Percentiles rank a stretch among this genome's conserved stretches.
phyloP scores from a whole-genome alignment of 1,139 yeast genomes.

The Diutina sp. region DNA sequence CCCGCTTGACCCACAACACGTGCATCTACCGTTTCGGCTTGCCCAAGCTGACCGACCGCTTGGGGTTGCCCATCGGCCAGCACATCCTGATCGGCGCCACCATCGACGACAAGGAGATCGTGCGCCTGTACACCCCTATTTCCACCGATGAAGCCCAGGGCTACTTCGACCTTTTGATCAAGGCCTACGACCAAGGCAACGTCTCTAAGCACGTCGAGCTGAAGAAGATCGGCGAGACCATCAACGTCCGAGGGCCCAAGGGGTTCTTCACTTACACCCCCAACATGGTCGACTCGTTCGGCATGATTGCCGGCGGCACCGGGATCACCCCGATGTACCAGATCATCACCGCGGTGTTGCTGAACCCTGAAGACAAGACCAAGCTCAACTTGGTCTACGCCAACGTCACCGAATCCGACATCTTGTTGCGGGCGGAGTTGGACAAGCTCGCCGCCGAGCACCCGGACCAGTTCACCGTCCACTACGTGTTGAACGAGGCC shows the following conservation, averaged over 20 bases:
- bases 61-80: conserved; percentile 94
- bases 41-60: conserved; percentile 59
- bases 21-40: conserved; percentile 79
- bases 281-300: conserved; percentile 61
- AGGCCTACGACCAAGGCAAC: conserved; percentile 87
- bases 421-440: conserved; percentile 52
- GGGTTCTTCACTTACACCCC: conserved; percentile 82
- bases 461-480: conserved; percentile 56
- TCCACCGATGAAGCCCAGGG: conserved; percentile 80
- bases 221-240: conserved; percentile 55
- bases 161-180: conserved; percentile 78
- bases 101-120: conserved; percentile 70
- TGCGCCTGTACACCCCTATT: conserved; percentile 90
- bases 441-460: conserved; percentile 51
- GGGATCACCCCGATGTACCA: conserved; percentile 11
- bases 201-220: conserved; percentile 67
- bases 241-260: conserved; percentile 83
- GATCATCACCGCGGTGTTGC: conserved; percentile 9
- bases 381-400: conserved; percentile 8
- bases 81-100: conserved; percentile 71
- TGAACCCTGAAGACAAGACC: conserved; percentile 9
- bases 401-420: conserved; percentile 8
- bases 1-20: conserved; percentile 68
- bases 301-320: conserved; percentile 43
- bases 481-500: conserved; percentile 65